phyloP scores from a whole-genome alignment of 805 yeast genomes.

The Myxozyma geophila region DNA sequence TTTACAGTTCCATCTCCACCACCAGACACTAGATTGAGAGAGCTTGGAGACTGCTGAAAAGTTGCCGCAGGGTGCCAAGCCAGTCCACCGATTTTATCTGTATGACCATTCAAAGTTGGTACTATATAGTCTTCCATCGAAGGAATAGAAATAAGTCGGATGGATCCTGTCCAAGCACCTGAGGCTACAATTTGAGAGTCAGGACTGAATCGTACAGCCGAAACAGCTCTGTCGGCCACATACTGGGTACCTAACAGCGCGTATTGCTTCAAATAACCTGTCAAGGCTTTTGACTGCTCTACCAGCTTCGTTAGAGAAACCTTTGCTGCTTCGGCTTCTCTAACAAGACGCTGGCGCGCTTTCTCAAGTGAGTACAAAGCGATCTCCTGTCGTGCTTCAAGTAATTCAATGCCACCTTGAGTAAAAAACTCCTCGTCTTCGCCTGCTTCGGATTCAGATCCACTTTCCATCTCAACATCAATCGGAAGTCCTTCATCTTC shows the following conservation, averaged over 20 bases:
- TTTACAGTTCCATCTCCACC: slow-evolving; percentile 54
- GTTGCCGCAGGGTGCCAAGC: slow-evolving; percentile 59
- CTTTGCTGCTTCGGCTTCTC: slow-evolving; percentile 35
- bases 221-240: slow-evolving; percentile 69
- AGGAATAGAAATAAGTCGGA: slow-evolving; percentile 54
- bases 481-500: slow-evolving; percentile 35
- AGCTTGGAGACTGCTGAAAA: slow-evolving; percentile 28
- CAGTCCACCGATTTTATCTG: slow-evolving; percentile 71
- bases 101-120: slow-evolving; percentile 51
- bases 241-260: slow-evolving; percentile 70
- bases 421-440: slow-evolving; percentile 85
- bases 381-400: slow-evolving; percentile 56
- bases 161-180: slow-evolving; percentile 85
- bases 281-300: slow-evolving; percentile 53
- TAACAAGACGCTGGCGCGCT: slow-evolving; percentile 22
- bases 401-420: slow-evolving; percentile 66
- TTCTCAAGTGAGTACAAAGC: slow-evolving; percentile 56
- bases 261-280: slow-evolving; percentile 44
- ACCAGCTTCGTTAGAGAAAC: slow-evolving; percentile 53
- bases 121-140: slow-evolving; percentile 46
- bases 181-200: slow-evolving; percentile 54
- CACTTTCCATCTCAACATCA: slow-evolving; percentile 31
- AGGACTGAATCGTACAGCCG: slow-evolving; percentile 56
- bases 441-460: slow-evolving; percentile 49
- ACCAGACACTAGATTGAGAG: slow-evolving; percentile 48